Percentiles rank a stretch among this genome's conserved stretches.
These are phyloP conservation scores for Candida odintsovae DNA, from an alignment of 805 yeast species.

Conservation along the genomic window DNA sequence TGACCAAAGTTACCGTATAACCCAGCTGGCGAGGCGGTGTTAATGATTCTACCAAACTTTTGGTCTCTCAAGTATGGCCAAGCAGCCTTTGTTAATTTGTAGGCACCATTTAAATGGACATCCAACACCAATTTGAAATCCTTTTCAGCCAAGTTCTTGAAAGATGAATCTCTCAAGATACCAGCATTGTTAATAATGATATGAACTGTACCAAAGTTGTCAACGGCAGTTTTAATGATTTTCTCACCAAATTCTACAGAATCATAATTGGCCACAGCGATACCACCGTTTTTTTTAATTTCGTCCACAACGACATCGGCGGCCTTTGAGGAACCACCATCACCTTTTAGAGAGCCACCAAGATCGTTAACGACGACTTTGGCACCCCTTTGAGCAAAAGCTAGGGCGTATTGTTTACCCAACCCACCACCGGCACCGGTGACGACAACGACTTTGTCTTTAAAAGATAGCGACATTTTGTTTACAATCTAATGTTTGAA, in stretches of 20 bases:
- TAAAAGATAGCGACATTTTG: slow-evolving; percentile 39
- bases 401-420: slow-evolving; percentile 82
- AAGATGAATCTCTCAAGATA: slow-evolving; percentile 79
- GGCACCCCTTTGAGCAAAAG: slow-evolving; percentile 87
- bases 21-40: slow-evolving; percentile 98
- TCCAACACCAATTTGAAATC: slow-evolving; percentile 76
- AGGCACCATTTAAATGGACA: slow-evolving; percentile 90
- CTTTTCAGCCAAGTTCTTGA: slow-evolving; percentile 78
- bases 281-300: slow-evolving; percentile 69
- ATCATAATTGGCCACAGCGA: slow-evolving; percentile 91
- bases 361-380: slow-evolving; percentile 92
- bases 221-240: slow-evolving; percentile 80
- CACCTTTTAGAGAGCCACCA: slow-evolving; percentile 78
- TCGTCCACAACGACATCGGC: slow-evolving; percentile 90
- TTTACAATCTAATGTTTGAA: background rate
- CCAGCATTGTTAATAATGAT: slow-evolving; percentile 93
- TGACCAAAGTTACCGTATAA: slow-evolving; percentile 96
- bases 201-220: slow-evolving; percentile 84
- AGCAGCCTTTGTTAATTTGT: slow-evolving; percentile 77
- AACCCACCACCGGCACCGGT: slow-evolving; percentile 99
- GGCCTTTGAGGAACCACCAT: slow-evolving; percentile 63
- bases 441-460: slow-evolving; percentile 83
- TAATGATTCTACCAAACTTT: slow-evolving; percentile 80
- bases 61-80: slow-evolving; percentile 89
- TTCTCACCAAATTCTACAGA: slow-evolving; percentile 82